Conservation (phyloP, 352 stramenopile species). For the Achlya hypogyna region DNA sequence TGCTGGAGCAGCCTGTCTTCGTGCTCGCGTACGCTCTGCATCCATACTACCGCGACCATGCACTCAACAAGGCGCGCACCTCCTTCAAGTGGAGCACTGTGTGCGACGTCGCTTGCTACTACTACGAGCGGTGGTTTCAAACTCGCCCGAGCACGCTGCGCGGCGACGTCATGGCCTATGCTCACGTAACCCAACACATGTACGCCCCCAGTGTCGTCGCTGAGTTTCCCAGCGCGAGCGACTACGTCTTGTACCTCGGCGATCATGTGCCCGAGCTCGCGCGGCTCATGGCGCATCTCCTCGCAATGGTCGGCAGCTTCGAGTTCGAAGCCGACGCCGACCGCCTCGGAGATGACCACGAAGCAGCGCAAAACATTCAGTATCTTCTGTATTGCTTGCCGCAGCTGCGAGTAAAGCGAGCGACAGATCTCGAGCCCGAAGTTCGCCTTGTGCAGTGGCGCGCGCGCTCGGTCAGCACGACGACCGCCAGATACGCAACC, state of each 20-base stretch:
- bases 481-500: too few relatives aligned
- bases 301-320: not conserved
- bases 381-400: not conserved
- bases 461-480: not conserved
- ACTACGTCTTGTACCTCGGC: constrained; percentile 59
- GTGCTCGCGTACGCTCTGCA: constrained; percentile 51
- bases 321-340: not conserved
- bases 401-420: not conserved
- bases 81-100: constrained; percentile 46
- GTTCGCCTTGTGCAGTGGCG: not conserved
- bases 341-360: not conserved
- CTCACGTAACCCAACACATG: constrained; percentile 43
- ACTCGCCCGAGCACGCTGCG: constrained; percentile 38
- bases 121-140: constrained; percentile 42
- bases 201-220: constrained; percentile 40
- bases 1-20: constrained; percentile 57
- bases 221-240: constrained; percentile 48
- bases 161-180: constrained; percentile 54
- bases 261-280: constrained; percentile 51
- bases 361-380: not conserved
- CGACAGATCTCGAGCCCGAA: not conserved
- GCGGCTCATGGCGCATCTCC: constrained; percentile 54
- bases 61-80: constrained; percentile 31
- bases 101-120: constrained; percentile 46
- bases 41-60: constrained; percentile 36